A percentile compares a stretch with the other conserved stretches of the same genome.
These are phyloP conservation scores for Nicotiana tabacum DNA, from an alignment of 257 asterid genomes.

Conservation along the genomic window DNA sequence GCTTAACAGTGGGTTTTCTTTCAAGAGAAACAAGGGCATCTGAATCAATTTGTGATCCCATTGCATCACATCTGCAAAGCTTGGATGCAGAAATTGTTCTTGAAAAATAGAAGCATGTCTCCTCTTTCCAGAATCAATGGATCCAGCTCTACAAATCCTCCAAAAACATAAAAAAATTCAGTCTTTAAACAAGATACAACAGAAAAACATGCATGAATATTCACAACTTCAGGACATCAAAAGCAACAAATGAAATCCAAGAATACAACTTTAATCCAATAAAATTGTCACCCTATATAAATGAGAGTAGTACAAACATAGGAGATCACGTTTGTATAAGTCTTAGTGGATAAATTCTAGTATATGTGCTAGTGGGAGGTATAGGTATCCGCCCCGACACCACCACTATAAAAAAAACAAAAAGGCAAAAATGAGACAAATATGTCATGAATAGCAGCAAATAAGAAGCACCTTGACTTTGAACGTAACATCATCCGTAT, in stretches of 20 bases:
- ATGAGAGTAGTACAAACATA: not conserved
- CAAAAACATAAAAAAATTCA: constrained; percentile 4
- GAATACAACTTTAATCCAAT: not conserved
- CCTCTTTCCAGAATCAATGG: constrained; percentile 42
- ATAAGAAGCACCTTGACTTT: not conserved
- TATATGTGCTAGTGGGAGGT: too few species aligned
- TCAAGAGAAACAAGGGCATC: constrained; percentile 18
- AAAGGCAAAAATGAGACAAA: not conserved
- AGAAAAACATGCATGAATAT: not conserved
- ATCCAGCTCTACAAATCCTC: constrained; percentile 41
- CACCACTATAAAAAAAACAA: not conserved
- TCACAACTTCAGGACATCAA: not conserved
- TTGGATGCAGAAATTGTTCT: constrained; percentile 40
- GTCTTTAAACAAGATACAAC: not conserved
- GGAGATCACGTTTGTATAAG: too few species aligned
- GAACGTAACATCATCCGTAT: not conserved
- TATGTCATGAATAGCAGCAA: not conserved
- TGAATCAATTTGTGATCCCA: constrained; percentile 22
- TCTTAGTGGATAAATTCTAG: too few species aligned
- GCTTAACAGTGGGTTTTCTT: constrained; percentile 26
- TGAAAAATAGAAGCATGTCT: constrained; percentile 20
- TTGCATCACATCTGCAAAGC: not conserved
- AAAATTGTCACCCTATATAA: not conserved
- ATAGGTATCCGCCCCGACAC: not conserved
- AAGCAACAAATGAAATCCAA: not conserved